Evolutionary conservation across 208 protist species (phyloP), one percentile per base, ranked within the genome.

Genomic region (Crithidia thermophila): DNA sequence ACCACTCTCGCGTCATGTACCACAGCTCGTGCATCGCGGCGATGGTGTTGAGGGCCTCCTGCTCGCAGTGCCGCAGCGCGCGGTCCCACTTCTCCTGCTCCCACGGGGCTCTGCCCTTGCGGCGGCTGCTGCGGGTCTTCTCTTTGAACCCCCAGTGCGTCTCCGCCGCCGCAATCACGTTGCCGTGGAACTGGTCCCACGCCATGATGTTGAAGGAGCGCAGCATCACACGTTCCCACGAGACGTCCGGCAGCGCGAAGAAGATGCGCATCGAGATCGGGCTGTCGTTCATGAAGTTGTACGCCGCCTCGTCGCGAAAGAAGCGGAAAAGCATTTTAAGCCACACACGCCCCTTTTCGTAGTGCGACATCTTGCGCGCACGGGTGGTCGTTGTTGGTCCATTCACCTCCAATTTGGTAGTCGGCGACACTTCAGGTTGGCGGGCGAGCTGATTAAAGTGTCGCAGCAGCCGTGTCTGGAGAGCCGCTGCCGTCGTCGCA

Each of bases 251-350:
- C 21, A 62, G 30, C 39, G 57, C 42, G 4, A 62, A n/a, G 40
- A 51, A 62, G 40, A 51, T 62, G 42, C 57, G 57, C 57, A 62
- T 62, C 28, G 57, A 42, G 27, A 51, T 62, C n/a, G 57, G 42
- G 57, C 57, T 62, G 57, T 62, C 40, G 40, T 37, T 62, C 42
- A 62, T 20, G n/a, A 62, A 49, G 30, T 39, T 49, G 57, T 62
- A 45, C n/a, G 57, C 57, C 40, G 49, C 42, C 42, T 62, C 57
- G 30, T 20, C 5, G 30, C 30, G 57, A 30, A 62, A 62, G 30
- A 37, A 49, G 20, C 30, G 9, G n/a, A 62, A 62, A 28, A 62
- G 42, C 4, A 62, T 25, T 42, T 62, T 49, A 0, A 62, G 30
- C 57, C 57, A 62, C 42, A 51, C 30, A 6, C 42, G 30, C 9